Evolutionary conservation across 495 filamentous ascomycete species (phyloP).

Genomic region (Trichodelitschia bisporula): DNA sequence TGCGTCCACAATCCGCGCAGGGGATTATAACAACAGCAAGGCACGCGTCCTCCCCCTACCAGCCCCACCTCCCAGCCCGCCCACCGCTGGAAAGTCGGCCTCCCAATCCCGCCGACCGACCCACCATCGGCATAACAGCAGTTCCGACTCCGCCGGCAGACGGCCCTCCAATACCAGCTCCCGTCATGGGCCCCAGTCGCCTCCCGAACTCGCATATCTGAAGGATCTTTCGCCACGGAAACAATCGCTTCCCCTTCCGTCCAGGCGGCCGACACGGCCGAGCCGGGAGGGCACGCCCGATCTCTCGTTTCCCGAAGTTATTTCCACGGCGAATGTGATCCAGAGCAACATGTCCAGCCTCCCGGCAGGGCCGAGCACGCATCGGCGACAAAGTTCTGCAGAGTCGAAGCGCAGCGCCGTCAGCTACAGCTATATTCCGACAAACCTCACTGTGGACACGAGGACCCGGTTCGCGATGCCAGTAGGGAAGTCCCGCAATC

Average conservation of each 20-base stretch:
- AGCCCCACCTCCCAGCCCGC: constrained; percentile 31
- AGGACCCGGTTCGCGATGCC: no score
- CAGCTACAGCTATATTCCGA: no score
- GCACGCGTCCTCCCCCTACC: constrained; percentile 19
- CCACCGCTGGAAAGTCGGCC: no score
- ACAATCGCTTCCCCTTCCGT: no score
- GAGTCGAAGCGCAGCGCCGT: constrained; percentile 7
- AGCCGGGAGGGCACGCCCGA: constrained; percentile 61
- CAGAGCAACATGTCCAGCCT: constrained; percentile 43
- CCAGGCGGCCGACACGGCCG: constrained; percentile 26
- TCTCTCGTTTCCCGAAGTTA: constrained; percentile 29
- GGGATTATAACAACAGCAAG: constrained; percentile 21
- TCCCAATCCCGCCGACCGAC: no score
- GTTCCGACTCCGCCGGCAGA: no score
- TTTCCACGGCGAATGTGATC: constrained; percentile 46
- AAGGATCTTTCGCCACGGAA: constrained; percentile 6
- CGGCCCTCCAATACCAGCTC: no score
- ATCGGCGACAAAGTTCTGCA: constrained; percentile 13
- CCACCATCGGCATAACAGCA: no score
- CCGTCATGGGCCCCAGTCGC: constrained; percentile 14
- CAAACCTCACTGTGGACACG: no score
- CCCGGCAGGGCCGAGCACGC: constrained; percentile 22
- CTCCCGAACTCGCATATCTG: constrained; percentile 19
- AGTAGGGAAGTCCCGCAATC: constrained; percentile 15
- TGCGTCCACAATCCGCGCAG: constrained; percentile 14